Percentiles rank a stretch among this genome's conserved stretches.
phyloP scores from a whole-genome alignment of 495 filamentous ascomycete species.

The Neohortaea acidophila region DNA sequence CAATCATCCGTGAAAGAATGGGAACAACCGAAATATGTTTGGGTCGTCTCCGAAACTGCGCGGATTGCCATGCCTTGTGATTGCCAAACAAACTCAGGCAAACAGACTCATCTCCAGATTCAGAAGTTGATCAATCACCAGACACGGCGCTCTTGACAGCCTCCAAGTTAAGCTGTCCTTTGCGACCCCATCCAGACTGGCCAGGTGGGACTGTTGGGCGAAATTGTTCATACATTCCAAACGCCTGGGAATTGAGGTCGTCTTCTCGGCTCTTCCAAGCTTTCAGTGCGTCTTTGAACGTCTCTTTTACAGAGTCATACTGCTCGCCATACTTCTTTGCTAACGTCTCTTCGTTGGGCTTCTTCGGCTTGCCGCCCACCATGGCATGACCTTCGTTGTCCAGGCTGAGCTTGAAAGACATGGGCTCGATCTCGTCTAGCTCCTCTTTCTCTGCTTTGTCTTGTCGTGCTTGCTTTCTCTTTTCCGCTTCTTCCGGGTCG shows the following conservation, averaged over 20 bases:
- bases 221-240: conserved; percentile 18
- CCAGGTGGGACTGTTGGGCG: conserved; percentile 13
- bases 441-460: conserved; percentile 6
- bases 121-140: background rate
- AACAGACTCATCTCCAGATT: no score
- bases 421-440: conserved; percentile 12
- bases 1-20: no score
- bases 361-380: conserved; percentile 15
- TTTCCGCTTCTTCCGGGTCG: conserved; percentile 1
- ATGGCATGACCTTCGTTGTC: conserved; percentile 11
- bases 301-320: conserved; percentile 8
- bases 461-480: conserved; percentile 1
- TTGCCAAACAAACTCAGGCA: no score
- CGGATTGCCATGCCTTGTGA: no score
- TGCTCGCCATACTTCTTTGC: conserved; percentile 16
- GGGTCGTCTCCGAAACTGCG: no score
- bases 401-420: conserved; percentile 16
- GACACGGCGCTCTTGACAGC: conserved; percentile 2
- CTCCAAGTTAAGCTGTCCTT: conserved; percentile 16
- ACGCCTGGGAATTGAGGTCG: conserved; percentile 15
- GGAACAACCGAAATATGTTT: no score
- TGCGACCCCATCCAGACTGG: conserved; percentile 19
- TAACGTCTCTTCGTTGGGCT: conserved; percentile 9
- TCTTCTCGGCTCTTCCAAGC: conserved; percentile 16
- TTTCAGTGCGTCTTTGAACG: conserved; percentile 12